These are phyloP conservation scores for Leishmania guyanensis DNA, from an alignment of 208 protist genomes.

Conservation along the genomic window DNA sequence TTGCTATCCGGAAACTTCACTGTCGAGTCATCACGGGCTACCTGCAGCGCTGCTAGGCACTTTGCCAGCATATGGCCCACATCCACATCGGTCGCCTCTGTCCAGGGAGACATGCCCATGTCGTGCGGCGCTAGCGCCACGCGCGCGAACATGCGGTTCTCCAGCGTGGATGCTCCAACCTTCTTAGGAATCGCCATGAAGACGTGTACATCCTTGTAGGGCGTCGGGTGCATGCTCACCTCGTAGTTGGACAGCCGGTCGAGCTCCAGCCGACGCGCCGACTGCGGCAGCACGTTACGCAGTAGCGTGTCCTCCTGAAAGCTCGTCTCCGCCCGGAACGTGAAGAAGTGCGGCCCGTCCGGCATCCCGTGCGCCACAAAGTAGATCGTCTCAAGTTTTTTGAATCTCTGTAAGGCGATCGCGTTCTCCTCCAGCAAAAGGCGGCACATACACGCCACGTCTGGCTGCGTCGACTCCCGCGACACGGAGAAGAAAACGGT, in stretches of 20 bases:
- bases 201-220: slow-evolving; percentile 91
- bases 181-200: slow-evolving; percentile 87
- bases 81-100: slow-evolving; percentile 73
- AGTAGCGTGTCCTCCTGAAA: slow-evolving; percentile 93
- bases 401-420: slow-evolving; percentile 25
- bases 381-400: slow-evolving; percentile 52
- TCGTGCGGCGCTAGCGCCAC: slow-evolving; percentile 89
- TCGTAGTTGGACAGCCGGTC: slow-evolving; percentile 93
- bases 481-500: slow-evolving; percentile 72
- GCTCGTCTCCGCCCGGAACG: slow-evolving; percentile 77
- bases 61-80: slow-evolving; percentile 79
- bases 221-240: slow-evolving; percentile 80
- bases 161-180: slow-evolving; percentile 44
- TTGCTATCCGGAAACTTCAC: slow-evolving; percentile 74
- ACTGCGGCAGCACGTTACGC: slow-evolving; percentile 94
- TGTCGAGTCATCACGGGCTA: slow-evolving; percentile 66
- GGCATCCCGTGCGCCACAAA: slow-evolving; percentile 75
- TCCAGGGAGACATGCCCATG: slow-evolving; percentile 76
- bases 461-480: slow-evolving; percentile 48
- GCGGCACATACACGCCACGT: slow-evolving; percentile 48
- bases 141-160: slow-evolving; percentile 95
- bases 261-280: slow-evolving; percentile 95
- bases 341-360: slow-evolving; percentile 91
- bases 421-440: slow-evolving; percentile 53
- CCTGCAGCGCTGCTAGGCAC: slow-evolving; percentile 76